Evolutionary conservation across 306 rosid genomes (phyloP).

Genomic region (Fragaria iinumae): DNA sequence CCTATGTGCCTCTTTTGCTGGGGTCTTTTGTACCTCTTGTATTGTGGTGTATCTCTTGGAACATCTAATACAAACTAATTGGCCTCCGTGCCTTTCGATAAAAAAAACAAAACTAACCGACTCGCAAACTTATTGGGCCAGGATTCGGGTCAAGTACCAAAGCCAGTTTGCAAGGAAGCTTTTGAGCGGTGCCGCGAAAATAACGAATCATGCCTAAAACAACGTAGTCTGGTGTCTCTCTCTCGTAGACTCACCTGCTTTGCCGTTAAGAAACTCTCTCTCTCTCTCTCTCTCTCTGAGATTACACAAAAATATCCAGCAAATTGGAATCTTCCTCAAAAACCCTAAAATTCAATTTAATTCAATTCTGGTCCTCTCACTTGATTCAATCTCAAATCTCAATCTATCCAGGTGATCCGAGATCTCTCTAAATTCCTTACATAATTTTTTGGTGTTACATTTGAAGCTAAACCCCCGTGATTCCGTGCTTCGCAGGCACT

Average conservation of each 20-base stretch:
- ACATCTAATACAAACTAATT: no score
- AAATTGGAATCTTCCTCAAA: neutral
- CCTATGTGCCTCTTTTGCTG: no score
- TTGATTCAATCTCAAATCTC: neutral
- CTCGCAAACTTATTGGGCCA: no score
- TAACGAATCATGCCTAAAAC: neutral
- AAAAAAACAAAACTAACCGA: no score
- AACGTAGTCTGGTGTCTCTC: conserved; percentile 7
- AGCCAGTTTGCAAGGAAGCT: no score
- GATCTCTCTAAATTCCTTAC: neutral
- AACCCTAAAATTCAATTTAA: conserved; percentile 22
- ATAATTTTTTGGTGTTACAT: neutral
- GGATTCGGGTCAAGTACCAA: no score
- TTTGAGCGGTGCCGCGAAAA: conserved; percentile 11
- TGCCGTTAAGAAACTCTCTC: conserved; percentile 17
- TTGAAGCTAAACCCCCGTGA: neutral
- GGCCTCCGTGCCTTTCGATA: no score
- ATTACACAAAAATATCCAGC: neutral
- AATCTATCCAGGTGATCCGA: conserved; percentile 9
- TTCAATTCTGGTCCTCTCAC: neutral
- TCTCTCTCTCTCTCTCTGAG: no score
- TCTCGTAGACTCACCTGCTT: neutral
- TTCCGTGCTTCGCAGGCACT: conserved; percentile 14
- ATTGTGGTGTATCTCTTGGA: no score
- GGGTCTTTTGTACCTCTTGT: no score